A percentile compares a stretch with the other conserved stretches of the same genome.
These are phyloP conservation scores for Elongisporangium undulatum DNA, from an alignment of 352 stramenopile species.

Conservation along the genomic window DNA sequence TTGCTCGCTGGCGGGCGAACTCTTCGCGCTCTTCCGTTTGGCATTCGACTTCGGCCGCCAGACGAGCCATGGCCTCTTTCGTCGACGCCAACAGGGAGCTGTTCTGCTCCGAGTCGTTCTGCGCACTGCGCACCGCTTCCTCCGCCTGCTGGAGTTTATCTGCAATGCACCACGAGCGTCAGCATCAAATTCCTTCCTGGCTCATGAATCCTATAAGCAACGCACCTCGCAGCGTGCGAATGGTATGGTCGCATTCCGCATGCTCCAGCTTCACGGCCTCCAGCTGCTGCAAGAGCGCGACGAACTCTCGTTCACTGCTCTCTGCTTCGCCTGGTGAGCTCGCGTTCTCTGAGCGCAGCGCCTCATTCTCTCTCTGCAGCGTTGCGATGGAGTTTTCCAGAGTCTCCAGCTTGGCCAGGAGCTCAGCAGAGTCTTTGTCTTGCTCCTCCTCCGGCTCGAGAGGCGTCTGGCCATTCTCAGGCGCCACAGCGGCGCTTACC, in stretches of 20 bases:
- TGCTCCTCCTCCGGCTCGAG: background rate
- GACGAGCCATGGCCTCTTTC: conserved; percentile 25
- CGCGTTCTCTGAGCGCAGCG: conserved; percentile 9
- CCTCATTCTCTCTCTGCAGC: conserved; percentile 7
- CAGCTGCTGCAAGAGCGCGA: conserved; percentile 44
- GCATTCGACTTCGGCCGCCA: conserved; percentile 24
- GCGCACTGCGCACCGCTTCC: conserved; percentile 15
- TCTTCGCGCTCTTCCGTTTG: conserved; percentile 24
- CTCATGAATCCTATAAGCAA: conserved; percentile 1
- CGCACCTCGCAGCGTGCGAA: conserved; percentile 38
- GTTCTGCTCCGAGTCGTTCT: conserved; percentile 13
- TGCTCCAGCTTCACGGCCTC: conserved; percentile 55
- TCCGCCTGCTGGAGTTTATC: conserved; percentile 10
- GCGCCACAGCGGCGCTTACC: background rate
- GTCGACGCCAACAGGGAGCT: conserved; percentile 23
- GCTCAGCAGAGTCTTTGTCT: conserved; percentile 6
- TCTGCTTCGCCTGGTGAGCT: conserved; percentile 6
- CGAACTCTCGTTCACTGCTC: conserved; percentile 14
- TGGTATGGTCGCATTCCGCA: conserved; percentile 37
- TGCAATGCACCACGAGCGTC: background rate
- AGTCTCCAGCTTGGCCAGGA: conserved; percentile 6
- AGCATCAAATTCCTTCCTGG: background rate
- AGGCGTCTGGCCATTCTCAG: conserved; percentile 6
- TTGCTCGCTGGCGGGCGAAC: conserved; percentile 11
- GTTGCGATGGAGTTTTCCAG: background rate